Conservation (phyloP, 75 land plant genomes). For the Selaginella moellendorffii region DNA sequence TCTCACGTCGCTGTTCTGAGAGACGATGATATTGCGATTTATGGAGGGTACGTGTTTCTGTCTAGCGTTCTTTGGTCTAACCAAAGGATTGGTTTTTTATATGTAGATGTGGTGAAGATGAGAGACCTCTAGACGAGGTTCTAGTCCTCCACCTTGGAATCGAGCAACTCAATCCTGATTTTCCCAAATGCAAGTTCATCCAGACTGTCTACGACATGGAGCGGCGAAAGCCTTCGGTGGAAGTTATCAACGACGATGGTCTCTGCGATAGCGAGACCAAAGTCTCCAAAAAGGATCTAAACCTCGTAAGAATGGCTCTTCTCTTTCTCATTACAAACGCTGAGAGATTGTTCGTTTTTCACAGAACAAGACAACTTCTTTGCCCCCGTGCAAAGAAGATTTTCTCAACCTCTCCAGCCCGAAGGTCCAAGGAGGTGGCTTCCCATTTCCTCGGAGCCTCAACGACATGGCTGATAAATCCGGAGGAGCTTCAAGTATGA, state of each 20-base stretch:
- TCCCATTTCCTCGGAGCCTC: no score
- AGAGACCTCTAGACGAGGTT: constrained; percentile 50
- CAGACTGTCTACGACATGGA: constrained; percentile 28
- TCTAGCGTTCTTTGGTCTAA: not conserved
- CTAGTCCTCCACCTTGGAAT: constrained; percentile 40
- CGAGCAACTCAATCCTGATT: constrained; percentile 32
- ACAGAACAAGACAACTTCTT: not conserved
- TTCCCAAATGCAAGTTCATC: constrained; percentile 36
- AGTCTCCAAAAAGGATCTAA: not conserved
- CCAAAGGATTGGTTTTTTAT: not conserved
- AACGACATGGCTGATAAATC: not conserved
- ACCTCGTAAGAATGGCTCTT: not conserved
- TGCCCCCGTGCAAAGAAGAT: not conserved
- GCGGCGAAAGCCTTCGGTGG: constrained; percentile 13
- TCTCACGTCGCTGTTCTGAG: constrained; percentile 48
- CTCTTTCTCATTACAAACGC: not conserved
- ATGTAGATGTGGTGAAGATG: constrained; percentile 68
- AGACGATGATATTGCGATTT: constrained; percentile 38
- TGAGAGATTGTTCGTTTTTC: not conserved
- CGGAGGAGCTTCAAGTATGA: not conserved
- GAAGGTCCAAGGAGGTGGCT: no score
- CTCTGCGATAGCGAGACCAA: not conserved
- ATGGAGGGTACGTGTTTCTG: constrained; percentile 42
- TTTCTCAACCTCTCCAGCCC: not conserved
- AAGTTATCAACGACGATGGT: not conserved